Evolutionary conservation across 1,139 yeast species (phyloP).

Genomic region (Yamadazyma dendronema): DNA sequence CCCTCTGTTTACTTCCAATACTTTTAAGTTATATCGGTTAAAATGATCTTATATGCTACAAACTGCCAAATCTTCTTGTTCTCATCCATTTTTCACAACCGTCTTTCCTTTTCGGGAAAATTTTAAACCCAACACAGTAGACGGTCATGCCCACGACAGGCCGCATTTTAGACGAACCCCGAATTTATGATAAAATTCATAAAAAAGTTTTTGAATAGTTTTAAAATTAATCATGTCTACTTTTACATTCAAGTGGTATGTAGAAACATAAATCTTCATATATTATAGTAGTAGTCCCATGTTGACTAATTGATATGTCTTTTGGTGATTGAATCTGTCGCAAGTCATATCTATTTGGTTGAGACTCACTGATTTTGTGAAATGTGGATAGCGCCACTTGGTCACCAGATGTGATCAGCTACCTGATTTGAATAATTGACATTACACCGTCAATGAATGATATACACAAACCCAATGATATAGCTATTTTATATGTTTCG

Average conservation of each 20-base stretch:
- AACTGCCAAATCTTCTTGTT: slow-evolving; percentile 1
- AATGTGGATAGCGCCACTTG: slow-evolving; percentile 3
- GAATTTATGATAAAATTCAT: not conserved
- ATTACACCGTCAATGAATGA: no score
- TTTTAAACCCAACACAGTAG: slow-evolving; percentile 1
- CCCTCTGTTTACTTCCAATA: slow-evolving; percentile 76
- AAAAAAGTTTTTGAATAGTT: slow-evolving; percentile 4
- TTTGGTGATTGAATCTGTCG: not conserved
- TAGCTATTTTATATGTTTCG: no score
- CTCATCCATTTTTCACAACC: not conserved
- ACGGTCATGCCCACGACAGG: slow-evolving; percentile 2
- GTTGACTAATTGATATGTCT: not conserved
- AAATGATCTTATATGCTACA: slow-evolving; percentile 20
- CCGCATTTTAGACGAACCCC: slow-evolving; percentile 7
- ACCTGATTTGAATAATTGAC: no score
- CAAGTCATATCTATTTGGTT: no score
- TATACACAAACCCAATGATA: no score
- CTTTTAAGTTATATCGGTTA: slow-evolving; percentile 60
- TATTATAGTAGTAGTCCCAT: no score
- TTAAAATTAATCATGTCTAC: slow-evolving; percentile 19
- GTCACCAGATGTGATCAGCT: not conserved
- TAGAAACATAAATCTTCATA: slow-evolving; percentile 3
- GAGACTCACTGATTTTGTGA: no score
- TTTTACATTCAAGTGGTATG: slow-evolving; percentile 33
- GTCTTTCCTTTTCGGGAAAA: slow-evolving; percentile 2